Base-by-base conservation (phyloP, 140 eudicot species). In the Senecio squalidus region DNA sequence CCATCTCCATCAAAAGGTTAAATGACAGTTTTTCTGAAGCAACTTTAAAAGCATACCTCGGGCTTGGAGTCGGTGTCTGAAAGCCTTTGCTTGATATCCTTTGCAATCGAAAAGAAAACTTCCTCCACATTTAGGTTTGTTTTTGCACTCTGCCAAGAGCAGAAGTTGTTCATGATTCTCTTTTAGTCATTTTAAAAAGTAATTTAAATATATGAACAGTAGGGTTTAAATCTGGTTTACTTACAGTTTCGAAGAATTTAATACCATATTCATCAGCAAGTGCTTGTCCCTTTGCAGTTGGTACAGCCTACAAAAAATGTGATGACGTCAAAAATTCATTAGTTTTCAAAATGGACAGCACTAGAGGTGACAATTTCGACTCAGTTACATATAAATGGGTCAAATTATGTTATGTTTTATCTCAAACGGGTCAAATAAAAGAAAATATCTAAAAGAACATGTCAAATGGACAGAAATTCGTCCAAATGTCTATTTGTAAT, bases 221-320 rank as follows among this genome's bases (percentile, higher is more conserved):
- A 11, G 43, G 43, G 43, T 36, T 11, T 10, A n/a, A n/a, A n/a
- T n/a, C 55, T 23, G 15, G 53, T 28, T 9, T 36, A 70, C 96
- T 81, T 71, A 88, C 96, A 64, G 96, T 84, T 75, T 88, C 96
- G 23, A 84, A 88, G 68, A 88, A 88, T 18, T 84, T 77, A 67
- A 88, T 88, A 39, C 96, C 96, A 45, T 88, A 84, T 59, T 88
- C 96, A 74, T 88, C 92, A 5, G 96, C 96, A 68, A 88, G 94
- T 57, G 94, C 94, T 76, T 88, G 94, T 21, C 94, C 96, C 60
- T 76, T 88, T 64, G 96, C 62, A 6, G 94, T 88, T 3, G 96
- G 94, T 5, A 88, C 96, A 44, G 94, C 94, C 96, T 88, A 60
- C 27, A 60, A 38, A 53, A 43, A 21, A 52, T 8, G 15, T 39